A percentile compares a stretch with the other conserved stretches of the same genome.
Conservation (phyloP, 2,329 filamentous ascomycete genomes). For the Penicillium sp. region DNA sequence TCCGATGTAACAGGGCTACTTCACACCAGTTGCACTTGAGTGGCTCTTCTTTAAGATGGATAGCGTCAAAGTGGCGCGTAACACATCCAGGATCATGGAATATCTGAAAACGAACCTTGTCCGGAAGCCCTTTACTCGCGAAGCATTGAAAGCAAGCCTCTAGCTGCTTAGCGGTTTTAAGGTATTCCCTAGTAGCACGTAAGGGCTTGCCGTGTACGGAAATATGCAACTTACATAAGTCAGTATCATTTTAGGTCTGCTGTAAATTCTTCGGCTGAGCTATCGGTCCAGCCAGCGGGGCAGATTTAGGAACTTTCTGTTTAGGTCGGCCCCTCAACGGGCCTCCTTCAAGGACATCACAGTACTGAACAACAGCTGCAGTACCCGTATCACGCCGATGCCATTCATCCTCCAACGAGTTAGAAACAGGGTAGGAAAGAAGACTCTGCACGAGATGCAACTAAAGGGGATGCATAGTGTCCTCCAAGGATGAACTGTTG, state of each 20-base stretch:
- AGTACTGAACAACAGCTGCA: constrained; percentile 16
- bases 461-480: constrained; percentile 14
- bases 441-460: constrained; percentile 16
- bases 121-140: constrained; percentile 9
- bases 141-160: constrained; percentile 17
- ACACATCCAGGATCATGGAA: constrained; percentile 17
- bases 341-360: constrained; percentile 19
- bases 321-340: constrained; percentile 13
- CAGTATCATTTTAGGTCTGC: background rate
- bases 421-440: constrained; percentile 18
- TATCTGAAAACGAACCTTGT: constrained; percentile 15
- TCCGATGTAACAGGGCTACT: constrained; percentile 16
- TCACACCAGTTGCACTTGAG: constrained; percentile 18
- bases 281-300: constrained; percentile 4
- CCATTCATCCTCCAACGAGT: constrained; percentile 22
- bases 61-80: constrained; percentile 19
- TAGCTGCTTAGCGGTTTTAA: constrained; percentile 11
- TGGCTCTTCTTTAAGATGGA: constrained; percentile 16
- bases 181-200: constrained; percentile 14
- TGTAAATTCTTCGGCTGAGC: background rate
- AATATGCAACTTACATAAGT: background rate
- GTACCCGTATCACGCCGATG: constrained; percentile 15
- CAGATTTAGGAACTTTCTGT: constrained; percentile 3
- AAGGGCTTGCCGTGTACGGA: constrained; percentile 5
- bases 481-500: constrained; percentile 3